These are phyloP conservation scores for Chlorella ohadii DNA, from an alignment of 139 green algal genomes.

Conservation along the genomic window DNA sequence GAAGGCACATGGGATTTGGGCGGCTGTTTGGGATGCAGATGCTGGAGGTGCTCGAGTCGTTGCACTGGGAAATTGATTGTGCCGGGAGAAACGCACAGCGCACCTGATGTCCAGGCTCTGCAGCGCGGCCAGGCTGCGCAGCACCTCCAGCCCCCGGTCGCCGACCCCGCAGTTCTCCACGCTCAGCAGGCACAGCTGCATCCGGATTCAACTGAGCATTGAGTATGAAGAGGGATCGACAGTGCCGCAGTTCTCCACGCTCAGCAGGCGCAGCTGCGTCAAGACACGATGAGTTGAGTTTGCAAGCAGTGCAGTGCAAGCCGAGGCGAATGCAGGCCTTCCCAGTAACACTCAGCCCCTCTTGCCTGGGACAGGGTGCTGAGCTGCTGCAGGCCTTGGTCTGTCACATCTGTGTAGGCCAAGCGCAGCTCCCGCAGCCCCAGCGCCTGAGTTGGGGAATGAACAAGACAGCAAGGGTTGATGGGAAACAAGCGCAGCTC, in stretches of 20 bases:
- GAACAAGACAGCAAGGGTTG: no score
- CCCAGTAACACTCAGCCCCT: no score
- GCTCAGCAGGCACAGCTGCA: constrained; percentile 27
- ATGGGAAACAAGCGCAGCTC: constrained; percentile 11
- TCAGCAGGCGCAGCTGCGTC: no score
- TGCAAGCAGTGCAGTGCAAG: no score
- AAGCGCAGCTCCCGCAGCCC: background rate
- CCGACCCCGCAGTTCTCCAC: constrained; percentile 40
- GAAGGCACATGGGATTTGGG: no score
- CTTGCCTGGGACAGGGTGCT: background rate
- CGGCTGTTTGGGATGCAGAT: no score
- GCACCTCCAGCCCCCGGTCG: constrained; percentile 26
- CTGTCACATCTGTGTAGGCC: background rate
- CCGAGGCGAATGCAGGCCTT: no score
- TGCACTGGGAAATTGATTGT: no score
- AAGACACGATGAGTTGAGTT: background rate
- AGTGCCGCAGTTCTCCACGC: background rate
- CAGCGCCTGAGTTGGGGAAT: background rate
- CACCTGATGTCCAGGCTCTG: constrained; percentile 47
- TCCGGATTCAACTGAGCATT: no score
- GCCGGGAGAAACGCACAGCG: no score
- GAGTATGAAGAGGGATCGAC: background rate
- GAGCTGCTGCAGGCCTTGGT: constrained; percentile 6
- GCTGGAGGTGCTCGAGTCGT: no score
- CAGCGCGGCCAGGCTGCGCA: constrained; percentile 23